Percentiles rank a stretch among this genome's conserved stretches.
These are phyloP conservation scores for Alternaria postmessia DNA, from an alignment of 2,329 filamentous ascomycete species.

Conservation along the genomic window DNA sequence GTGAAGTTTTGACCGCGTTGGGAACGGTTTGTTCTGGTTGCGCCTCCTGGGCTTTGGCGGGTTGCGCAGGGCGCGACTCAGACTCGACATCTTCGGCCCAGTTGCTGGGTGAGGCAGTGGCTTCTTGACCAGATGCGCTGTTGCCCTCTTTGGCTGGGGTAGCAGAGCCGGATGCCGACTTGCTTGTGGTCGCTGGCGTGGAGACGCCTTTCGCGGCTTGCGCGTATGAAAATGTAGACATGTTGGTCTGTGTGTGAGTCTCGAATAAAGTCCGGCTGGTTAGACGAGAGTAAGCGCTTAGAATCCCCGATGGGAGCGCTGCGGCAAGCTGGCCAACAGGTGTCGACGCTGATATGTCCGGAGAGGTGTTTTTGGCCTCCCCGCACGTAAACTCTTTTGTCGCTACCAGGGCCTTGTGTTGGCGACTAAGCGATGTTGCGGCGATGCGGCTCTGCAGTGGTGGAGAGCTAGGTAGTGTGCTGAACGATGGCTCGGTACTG, in stretches of 20 bases:
- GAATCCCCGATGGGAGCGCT: conserved; percentile 46
- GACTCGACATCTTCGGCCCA: conserved; percentile 60
- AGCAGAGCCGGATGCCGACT: conserved; percentile 54
- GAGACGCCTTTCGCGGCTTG: conserved; percentile 88
- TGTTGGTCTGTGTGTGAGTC: conserved; percentile 24
- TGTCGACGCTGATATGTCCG: conserved; percentile 45
- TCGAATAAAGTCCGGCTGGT: conserved; percentile 11
- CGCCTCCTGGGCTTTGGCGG: conserved; percentile 32
- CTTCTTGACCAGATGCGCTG: conserved; percentile 30
- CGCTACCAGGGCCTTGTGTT: conserved; percentile 30
- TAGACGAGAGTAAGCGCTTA: conserved; percentile 25
- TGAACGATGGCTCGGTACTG: conserved; percentile 12
- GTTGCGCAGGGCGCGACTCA: conserved; percentile 38
- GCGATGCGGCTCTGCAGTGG: conserved; percentile 10
- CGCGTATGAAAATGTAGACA: conserved; percentile 83
- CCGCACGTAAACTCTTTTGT: conserved; percentile 45
- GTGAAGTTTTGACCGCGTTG: conserved; percentile 25
- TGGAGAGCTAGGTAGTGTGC: conserved; percentile 13
- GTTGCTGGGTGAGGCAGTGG: conserved; percentile 49
- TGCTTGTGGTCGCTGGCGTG: conserved; percentile 54
- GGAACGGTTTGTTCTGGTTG: conserved; percentile 25
- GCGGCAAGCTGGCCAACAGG: conserved; percentile 40
- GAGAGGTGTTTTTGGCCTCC: conserved; percentile 53
- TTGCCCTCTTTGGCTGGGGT: conserved; percentile 53
- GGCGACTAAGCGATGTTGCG: conserved; percentile 9